A percentile compares a stretch with the other conserved stretches of the same genome.
Conservation (phyloP, 208 protist species). For the Crithidia sp. region DNA sequence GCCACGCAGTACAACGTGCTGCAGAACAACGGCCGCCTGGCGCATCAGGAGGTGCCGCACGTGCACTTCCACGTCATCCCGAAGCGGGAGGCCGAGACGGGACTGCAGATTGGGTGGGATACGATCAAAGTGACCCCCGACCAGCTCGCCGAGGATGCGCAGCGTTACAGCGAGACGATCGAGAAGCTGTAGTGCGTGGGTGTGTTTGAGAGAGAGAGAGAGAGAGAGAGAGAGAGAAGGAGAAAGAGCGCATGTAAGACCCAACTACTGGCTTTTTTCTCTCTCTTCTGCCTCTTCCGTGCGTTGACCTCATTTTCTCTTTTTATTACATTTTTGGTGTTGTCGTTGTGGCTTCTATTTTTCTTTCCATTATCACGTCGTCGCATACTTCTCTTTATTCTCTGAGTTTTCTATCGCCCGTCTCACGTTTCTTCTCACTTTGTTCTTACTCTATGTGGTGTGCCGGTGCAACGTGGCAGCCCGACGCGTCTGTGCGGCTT, state of each 20-base stretch:
- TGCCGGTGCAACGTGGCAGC: too few species aligned
- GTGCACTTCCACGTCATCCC: slow-evolving; percentile 96
- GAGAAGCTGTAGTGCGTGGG: slow-evolving; percentile 42
- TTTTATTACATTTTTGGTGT: slow-evolving; percentile 7
- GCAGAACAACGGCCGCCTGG: slow-evolving; percentile 92
- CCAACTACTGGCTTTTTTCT: neutral
- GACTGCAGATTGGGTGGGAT: slow-evolving; percentile 75
- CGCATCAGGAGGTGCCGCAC: slow-evolving; percentile 93
- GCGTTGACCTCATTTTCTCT: too few species aligned
- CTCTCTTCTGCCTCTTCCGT: neutral
- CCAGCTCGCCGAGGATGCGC: slow-evolving; percentile 68
- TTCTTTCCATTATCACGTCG: too few species aligned
- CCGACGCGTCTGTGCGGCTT: too few species aligned
- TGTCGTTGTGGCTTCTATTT: neutral
- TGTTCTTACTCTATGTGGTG: too few species aligned
- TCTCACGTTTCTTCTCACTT: too few species aligned
- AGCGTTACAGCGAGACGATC: slow-evolving; percentile 59
- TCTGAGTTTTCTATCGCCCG: too few species aligned
- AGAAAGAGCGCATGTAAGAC: neutral
- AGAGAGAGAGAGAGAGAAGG: neutral
- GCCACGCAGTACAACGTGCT: slow-evolving; percentile 92
- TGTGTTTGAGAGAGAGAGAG: neutral
- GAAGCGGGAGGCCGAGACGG: slow-evolving; percentile 64
- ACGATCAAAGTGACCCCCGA: slow-evolving; percentile 61
- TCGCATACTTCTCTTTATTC: too few species aligned